A percentile compares a stretch with the other conserved stretches of the same genome.
Conservation (phyloP, 768 basidiomycete genomes). For the Kockovaella imperatae region DNA sequence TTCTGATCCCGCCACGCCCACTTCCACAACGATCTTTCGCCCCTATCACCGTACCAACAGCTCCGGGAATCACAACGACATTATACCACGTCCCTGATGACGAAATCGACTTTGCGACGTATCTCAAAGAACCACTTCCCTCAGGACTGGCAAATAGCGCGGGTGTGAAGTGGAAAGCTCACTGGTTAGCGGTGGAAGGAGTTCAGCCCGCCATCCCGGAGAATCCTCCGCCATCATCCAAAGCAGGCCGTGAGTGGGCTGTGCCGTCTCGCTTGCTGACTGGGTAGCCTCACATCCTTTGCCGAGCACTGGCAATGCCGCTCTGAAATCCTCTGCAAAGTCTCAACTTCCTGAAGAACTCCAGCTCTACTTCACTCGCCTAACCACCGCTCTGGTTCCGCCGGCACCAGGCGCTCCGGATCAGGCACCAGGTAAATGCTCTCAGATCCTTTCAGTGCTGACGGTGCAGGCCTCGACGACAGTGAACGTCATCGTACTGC, state of each 20-base stretch:
- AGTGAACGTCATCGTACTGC: conserved; percentile 64
- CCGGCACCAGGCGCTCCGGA: too few relatives aligned
- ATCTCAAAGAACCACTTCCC: conserved; percentile 55
- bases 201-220: conserved; percentile 94
- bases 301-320: conserved; percentile 19
- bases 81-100: conserved; percentile 92
- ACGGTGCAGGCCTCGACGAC: conserved; percentile 48
- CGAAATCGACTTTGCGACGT: conserved; percentile 91
- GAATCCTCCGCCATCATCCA: conserved; percentile 57
- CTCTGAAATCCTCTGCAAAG: conserved; percentile 66
- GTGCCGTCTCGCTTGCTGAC: neutral
- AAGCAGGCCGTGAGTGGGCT: conserved; percentile 29
- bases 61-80: conserved; percentile 12
- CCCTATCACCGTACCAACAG: conserved; percentile 43
- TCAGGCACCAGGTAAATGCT: conserved; percentile 3
- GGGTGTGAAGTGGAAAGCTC: conserved; percentile 53
- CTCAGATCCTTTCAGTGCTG: conserved; percentile 7
- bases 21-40: conserved; percentile 47
- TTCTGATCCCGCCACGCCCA: conserved; percentile 72
- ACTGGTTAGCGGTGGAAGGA: conserved; percentile 97
- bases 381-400: conserved; percentile 75
- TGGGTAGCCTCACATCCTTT: conserved; percentile 1
- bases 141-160: conserved; percentile 28
- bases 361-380: conserved; percentile 85
- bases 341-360: conserved; percentile 88